Base-by-base conservation (phyloP, 306 rosid genomes). In the Phaseolus lunatus region DNA sequence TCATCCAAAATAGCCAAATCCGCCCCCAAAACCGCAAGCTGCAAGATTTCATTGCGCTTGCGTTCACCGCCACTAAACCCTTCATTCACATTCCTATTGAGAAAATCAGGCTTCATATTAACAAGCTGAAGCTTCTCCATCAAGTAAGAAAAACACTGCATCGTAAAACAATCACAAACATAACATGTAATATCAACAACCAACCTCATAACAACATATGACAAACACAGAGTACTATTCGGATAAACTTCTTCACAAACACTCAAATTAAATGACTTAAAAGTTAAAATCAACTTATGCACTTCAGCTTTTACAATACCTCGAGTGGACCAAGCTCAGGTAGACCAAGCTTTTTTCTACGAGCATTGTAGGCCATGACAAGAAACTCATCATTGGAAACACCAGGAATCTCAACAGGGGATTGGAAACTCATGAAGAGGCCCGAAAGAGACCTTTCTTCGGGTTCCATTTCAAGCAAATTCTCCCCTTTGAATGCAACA, bases 41-140 rank as follows among this genome's bases (percentile, higher is more conserved):
- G 97, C 81, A 92, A 85, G 62, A 94, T 94, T 70, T 94, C 97
- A 81, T 94, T 94, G 50, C 98, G 96, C 85, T 94, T 94, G 76
- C 80, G 83, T 78, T 95, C 98, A 52, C 98, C 98, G 44, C 98
- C 98, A 76, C 98, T 95, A 78, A 95, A 95, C 72, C 98, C 97
- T 88, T 92, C 91, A 71, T 95, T 95, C 24, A 95, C 98, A 87
- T 90, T 95, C 81, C 98, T 88, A 77, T 95, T 90, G 16, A 92
- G 95, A 83, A 95, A 95, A 73, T 87, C 97, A 9, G 91, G 82
- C 89, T 90, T 95, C 97, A 92, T 95, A 83, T 92, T 92, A 67
- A 95, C 96, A 82, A 95, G 87, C 72, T 87, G 85, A 67, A 92
- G 91, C 76, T 95, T 92, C 44, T 96, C 97, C 82, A 85, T 89